Evolutionary conservation across 1,139 yeast genomes (phyloP), one percentile per base, ranked within the genome.

Genomic region (Sugiyamaella xylanicola): DNA sequence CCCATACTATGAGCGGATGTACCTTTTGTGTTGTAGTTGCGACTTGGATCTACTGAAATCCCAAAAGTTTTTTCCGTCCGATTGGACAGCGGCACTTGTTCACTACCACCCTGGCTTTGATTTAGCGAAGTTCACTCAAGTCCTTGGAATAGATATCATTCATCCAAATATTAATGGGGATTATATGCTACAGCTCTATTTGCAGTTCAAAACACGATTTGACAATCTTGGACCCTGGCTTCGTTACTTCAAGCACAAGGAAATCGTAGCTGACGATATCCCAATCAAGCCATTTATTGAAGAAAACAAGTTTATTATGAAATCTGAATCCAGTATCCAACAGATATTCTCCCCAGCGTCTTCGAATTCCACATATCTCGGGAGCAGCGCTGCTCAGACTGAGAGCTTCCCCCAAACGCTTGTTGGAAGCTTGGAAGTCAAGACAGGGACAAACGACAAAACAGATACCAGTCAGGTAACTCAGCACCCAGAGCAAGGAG

Each of bases 11-110:
- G n/a, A 21, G 11, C 48, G 44, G 21, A 54, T 58, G 55, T 32
- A 22, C 21, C 40, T 58, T 15, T 45, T 57, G 29, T 57, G 59
- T 46, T 29, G 42, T 27, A 53, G 29, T 8, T 59, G 51, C 46
- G 40, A 42, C 11, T 37, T 54, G 2, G 43, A 52, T 36, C 13
- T 52, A 25, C 11, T 7, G 7, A 20, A 22, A 19, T 44, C 44
- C 4, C 52, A 48, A 25, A 37, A 32, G n/a, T 17, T 9, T 16
- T 41, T 44, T 46, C 54, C 51, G 8, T n/a, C 20, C 3, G 50
- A 50, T 29, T 60, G 63, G 63, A 43, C 54, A 3, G 53, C 44
- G 4, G 61, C 61, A 4, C 36, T 59, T 44, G 35, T 17, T 29
- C 25, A 44, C 20, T 40, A 44, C 16, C 25, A 48, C 20, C 54